Base-by-base conservation (phyloP, 768 basidiomycete species). In the Baorangia bicolor region DNA sequence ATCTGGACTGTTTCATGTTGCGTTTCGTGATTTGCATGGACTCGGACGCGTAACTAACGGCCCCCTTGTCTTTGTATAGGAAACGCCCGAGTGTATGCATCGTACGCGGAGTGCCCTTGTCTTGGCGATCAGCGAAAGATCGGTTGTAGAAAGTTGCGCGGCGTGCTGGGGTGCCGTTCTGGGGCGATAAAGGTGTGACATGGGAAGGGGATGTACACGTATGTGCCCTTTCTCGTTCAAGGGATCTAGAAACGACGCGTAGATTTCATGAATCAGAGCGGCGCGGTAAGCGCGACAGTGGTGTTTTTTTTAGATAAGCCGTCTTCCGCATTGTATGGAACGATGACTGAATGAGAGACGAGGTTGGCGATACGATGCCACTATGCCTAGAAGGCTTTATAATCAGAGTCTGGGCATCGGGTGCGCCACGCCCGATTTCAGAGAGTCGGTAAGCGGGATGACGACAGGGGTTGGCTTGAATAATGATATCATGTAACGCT, bases 91-190 rank as follows among this genome's bases (percentile, higher is more conserved):
- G 3, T 57, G 63, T 30, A 72, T 72, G 70, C 55, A 51, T 13
- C 77, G 78, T 21, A 81, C 81, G 23, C 73, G 73, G 52, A 56
- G 76, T 41, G 82, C 78, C 18, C 57, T 86, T 33, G 69, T 73
- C 8, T 58, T 83, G 48, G 76, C 77, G 41, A 70, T 84, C 58
- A 74, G 74, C 5, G 84, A 85, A 57, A 63, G 69, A 33, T 82
- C 84, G 4, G 70, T 86, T 37, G 69, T 86, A 56, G 77, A 84
- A 52, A 77, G 78, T 55, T 84, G 84, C 59, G 67, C 71, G 44
- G 71, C 75, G 40, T 60, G 67, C 30, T 85, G 80, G 85, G 69
- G 56, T 18, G 73, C 42, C 20, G 27, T 70, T 42, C 42, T 63
- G 28, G 55, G 41, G 49, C n/a, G 12, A 40, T 49, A 33, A 35